Base-by-base conservation (phyloP, 371 early-diverging fungal species). In the Apophysomyces trapeziformis region DNA sequence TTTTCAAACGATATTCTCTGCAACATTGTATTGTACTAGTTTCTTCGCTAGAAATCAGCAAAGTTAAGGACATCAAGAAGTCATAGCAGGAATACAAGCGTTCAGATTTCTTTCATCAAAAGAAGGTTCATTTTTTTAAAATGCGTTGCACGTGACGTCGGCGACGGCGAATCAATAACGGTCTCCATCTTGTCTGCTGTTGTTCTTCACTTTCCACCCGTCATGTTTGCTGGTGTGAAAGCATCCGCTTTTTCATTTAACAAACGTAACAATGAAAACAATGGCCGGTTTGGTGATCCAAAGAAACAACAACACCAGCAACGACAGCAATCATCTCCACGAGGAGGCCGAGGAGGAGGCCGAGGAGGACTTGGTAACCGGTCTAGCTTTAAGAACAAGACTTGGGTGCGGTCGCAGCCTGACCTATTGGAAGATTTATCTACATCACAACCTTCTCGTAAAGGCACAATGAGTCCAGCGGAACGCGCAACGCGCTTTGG, bases 401-500 rank as follows among this genome's bases (percentile, higher is more conserved):
- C 54, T 21, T 50, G 54, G 54, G 54, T 50, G 21, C 54, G 54
- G 9, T 26, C 54, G 11, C 54, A 50, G 21, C 54, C 54, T 50
- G 54, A 50, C 5, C 54, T 50, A 1, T 18, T 50, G 54, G 54
- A 50, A n/a, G 54, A 50, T 9, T 50, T 21, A 21, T 21, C 54
- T 50, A 9, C 21, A 50, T 21, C 21, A 18, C 54, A n/a, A 50
- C n/a, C 61, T 26, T 9, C 26, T 26, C 39, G 26, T 1, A 44
- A 44, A 13, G 60, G 63, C 16, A 35, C 61, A 26, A 61, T 57
- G 59, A 61, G 70, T 9, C 57, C 57, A 32, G 74, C 72, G 6
- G 75, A 78, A 44, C 64, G 78, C 50, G 71, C 75, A 2, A 46
- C 61, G 46, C 64, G 78, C 1, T 78, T 78, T 64, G 78, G 78